A percentile compares a stretch with the other conserved stretches of the same genome.
phyloP scores from a whole-genome alignment of 352 stramenopile species.

The Globisporangium middletonii region DNA sequence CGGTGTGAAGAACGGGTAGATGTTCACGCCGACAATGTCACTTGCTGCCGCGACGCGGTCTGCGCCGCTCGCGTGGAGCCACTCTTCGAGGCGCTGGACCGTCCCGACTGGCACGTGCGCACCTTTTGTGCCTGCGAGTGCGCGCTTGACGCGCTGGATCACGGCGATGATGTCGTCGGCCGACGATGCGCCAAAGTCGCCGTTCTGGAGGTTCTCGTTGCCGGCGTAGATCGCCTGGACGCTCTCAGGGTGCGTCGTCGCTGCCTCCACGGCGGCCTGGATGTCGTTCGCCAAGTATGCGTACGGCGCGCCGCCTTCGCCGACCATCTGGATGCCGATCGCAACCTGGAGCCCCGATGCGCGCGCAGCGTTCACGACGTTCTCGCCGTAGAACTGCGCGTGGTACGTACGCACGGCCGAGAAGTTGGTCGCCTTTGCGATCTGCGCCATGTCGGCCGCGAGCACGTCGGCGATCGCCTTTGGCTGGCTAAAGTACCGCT shows the following conservation, averaged over 20 bases:
- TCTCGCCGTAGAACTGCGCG: slow-evolving; percentile 39
- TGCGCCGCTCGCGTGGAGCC: slow-evolving; percentile 21
- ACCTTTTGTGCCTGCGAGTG: slow-evolving; percentile 47
- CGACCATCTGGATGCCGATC: slow-evolving; percentile 58
- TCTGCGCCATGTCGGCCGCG: slow-evolving; percentile 31
- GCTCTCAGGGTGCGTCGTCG: slow-evolving; percentile 18
- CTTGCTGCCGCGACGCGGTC: slow-evolving; percentile 18
- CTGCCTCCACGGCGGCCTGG: slow-evolving; percentile 46
- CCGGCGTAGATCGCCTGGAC: slow-evolving; percentile 61
- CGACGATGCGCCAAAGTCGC: slow-evolving; percentile 29
- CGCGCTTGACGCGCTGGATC: slow-evolving; percentile 24
- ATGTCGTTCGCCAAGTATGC: slow-evolving; percentile 37
- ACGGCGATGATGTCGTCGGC: slow-evolving; percentile 22
- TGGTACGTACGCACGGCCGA: slow-evolving; percentile 64
- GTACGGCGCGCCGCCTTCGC: slow-evolving; percentile 21
- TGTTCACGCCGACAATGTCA: slow-evolving; percentile 39
- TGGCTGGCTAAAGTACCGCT: slow-evolving; percentile 8
- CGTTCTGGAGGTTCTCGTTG: slow-evolving; percentile 67
- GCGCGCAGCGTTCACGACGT: slow-evolving; percentile 37
- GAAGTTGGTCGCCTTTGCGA: slow-evolving; percentile 33
- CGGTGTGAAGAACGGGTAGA: slow-evolving; percentile 40
- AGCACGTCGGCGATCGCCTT: slow-evolving; percentile 4
- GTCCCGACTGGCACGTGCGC: slow-evolving; percentile 56
- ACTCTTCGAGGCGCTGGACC: slow-evolving; percentile 35
- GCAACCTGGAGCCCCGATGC: slow-evolving; percentile 42